Conservation (phyloP, 768 basidiomycete species). For the Phlebiopsis flavidoalba region DNA sequence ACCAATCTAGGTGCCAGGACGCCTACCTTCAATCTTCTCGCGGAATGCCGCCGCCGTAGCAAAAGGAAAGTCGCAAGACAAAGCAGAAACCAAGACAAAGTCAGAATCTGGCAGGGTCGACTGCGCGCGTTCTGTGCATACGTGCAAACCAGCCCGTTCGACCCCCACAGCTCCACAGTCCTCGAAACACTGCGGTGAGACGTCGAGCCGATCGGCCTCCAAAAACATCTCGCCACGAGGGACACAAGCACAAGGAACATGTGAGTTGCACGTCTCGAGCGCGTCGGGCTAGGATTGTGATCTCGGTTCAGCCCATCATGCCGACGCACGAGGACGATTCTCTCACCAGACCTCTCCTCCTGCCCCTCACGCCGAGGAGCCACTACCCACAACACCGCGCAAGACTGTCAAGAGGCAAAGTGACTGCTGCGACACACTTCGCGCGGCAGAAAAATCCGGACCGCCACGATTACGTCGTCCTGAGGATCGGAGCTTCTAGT, state of each 20-base stretch:
- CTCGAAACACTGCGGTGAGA: background rate
- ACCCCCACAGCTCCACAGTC: background rate
- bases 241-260: background rate
- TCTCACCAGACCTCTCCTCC: no score
- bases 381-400: background rate
- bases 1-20: slow-evolving; percentile 8
- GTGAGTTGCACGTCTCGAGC: no score
- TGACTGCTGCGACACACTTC: background rate
- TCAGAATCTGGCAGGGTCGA: background rate
- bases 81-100: no score
- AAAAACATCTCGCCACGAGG: background rate
- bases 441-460: background rate
- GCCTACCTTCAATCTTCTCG: slow-evolving; percentile 10
- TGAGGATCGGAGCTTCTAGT: no score
- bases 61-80: background rate
- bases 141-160: background rate
- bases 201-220: background rate
- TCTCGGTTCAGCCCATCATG: no score
- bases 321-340: no score
- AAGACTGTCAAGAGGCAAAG: background rate
- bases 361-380: no score
- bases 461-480: no score
- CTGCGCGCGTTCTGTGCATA: background rate
- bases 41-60: background rate
- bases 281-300: no score